Evolutionary conservation across 345 rosid species (phyloP).

Genomic region (Ricinus communis): DNA sequence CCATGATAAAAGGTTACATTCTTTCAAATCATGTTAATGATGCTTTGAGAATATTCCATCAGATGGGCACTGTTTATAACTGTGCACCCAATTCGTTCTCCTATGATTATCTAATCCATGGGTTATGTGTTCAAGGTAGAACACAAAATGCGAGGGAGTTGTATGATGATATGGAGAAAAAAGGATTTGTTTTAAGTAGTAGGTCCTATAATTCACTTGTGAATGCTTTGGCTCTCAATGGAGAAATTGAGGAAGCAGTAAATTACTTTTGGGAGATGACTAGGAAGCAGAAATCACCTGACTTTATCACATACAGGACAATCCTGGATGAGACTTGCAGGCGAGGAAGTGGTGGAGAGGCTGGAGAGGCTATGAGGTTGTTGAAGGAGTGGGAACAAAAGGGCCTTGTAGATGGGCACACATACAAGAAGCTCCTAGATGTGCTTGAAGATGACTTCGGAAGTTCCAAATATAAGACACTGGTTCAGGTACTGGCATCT

Average conservation of each 20-base stretch:
- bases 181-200: slow-evolving; percentile 67
- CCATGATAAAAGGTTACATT: slow-evolving; percentile 81
- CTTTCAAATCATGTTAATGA: slow-evolving; percentile 89
- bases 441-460: slow-evolving; percentile 60
- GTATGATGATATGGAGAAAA: slow-evolving; percentile 69
- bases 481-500: slow-evolving; percentile 8
- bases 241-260: slow-evolving; percentile 64
- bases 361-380: slow-evolving; percentile 52
- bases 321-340: slow-evolving; percentile 76
- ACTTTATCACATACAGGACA: slow-evolving; percentile 67
- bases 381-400: slow-evolving; percentile 58
- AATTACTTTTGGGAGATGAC: slow-evolving; percentile 76
- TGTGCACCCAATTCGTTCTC: slow-evolving; percentile 75
- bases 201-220: slow-evolving; percentile 81
- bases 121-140: slow-evolving; percentile 82
- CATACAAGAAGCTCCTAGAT: slow-evolving; percentile 55
- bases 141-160: slow-evolving; percentile 72
- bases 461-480: slow-evolving; percentile 23
- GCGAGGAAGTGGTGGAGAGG: slow-evolving; percentile 47
- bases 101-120: slow-evolving; percentile 80
- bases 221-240: slow-evolving; percentile 71
- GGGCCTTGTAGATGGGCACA: slow-evolving; percentile 53
- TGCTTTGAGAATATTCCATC: slow-evolving; percentile 89
- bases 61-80: slow-evolving; percentile 69
- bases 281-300: slow-evolving; percentile 52